phyloP scores from a whole-genome alignment of 2,329 filamentous ascomycete genomes.

The Cytospora chrysosperma region DNA sequence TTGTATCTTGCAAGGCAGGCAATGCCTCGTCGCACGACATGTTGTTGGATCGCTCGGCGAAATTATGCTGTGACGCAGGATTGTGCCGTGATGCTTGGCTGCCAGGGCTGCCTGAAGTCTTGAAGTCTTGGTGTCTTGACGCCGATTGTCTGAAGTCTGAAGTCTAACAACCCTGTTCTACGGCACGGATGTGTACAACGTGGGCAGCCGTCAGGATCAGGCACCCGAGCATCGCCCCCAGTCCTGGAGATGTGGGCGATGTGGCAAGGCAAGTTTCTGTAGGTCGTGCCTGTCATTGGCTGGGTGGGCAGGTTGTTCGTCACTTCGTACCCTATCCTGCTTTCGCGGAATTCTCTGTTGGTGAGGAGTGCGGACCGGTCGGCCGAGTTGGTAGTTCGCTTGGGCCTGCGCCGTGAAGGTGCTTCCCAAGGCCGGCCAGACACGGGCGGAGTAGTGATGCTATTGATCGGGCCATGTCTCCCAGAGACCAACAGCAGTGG shows the following conservation, averaged over 20 bases:
- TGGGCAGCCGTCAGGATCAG: conserved; percentile 17
- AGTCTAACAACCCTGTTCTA: background rate
- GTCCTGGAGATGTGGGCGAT: background rate
- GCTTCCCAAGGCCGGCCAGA: conserved; percentile 1
- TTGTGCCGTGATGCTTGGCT: background rate
- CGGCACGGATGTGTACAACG: conserved; percentile 16
- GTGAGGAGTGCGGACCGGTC: background rate
- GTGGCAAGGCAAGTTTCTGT: conserved; percentile 5
- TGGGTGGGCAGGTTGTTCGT: background rate
- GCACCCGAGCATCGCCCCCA: conserved; percentile 11
- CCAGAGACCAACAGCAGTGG: background rate
- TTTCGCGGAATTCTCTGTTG: background rate
- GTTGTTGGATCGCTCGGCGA: conserved; percentile 8
- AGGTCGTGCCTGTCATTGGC: background rate
- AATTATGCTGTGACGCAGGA: background rate
- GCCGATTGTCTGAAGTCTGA: background rate
- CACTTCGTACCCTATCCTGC: too few relatives aligned
- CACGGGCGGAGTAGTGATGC: background rate
- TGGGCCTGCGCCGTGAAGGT: conserved; percentile 7
- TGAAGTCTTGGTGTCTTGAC: background rate
- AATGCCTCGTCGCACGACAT: conserved; percentile 16
- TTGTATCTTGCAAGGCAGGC: conserved; percentile 6
- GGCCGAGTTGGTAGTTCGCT: background rate
- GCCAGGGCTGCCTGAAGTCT: background rate
- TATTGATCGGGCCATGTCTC: background rate